Evolutionary conservation across 768 basidiomycete genomes (phyloP).

Genomic region (Neoboletus brunneissimus): DNA sequence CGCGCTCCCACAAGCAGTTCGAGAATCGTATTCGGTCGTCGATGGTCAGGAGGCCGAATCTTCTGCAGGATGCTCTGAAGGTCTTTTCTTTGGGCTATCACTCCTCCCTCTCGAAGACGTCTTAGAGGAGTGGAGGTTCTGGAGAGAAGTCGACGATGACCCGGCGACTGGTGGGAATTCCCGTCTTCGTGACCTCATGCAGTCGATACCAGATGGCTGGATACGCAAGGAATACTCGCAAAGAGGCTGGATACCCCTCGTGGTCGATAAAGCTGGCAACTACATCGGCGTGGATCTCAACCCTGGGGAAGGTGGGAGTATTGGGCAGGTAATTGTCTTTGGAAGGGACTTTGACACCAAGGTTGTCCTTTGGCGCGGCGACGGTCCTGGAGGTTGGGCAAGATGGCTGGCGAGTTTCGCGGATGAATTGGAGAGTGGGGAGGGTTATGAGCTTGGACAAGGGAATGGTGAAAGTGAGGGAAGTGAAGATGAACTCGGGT

Average conservation of each 20-base stretch:
- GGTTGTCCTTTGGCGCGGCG: constrained; percentile 90
- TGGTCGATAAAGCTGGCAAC: constrained; percentile 92
- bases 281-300: constrained; percentile 95
- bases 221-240: constrained; percentile 87
- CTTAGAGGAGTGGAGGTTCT: constrained; percentile 93
- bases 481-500: constrained; percentile 82
- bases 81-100: constrained; percentile 94
- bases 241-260: constrained; percentile 94
- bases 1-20: constrained; percentile 77
- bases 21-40: constrained; percentile 83
- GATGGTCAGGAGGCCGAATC: constrained; percentile 96
- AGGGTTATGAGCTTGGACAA: constrained; percentile 78
- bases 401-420: constrained; percentile 89
- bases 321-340: constrained; percentile 96
- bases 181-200: constrained; percentile 72
- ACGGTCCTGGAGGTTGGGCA: constrained; percentile 91
- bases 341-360: constrained; percentile 99
- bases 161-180: constrained; percentile 80
- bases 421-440: constrained; percentile 88
- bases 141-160: constrained; percentile 91
- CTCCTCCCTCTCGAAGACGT: constrained; percentile 91
- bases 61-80: constrained; percentile 81
- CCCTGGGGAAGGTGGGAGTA: constrained; percentile 69
- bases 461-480: constrained; percentile 58
- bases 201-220: constrained; percentile 87